phyloP scores from a whole-genome alignment of 1,284 basidiomycete genomes.

The Malassezia equina region DNA sequence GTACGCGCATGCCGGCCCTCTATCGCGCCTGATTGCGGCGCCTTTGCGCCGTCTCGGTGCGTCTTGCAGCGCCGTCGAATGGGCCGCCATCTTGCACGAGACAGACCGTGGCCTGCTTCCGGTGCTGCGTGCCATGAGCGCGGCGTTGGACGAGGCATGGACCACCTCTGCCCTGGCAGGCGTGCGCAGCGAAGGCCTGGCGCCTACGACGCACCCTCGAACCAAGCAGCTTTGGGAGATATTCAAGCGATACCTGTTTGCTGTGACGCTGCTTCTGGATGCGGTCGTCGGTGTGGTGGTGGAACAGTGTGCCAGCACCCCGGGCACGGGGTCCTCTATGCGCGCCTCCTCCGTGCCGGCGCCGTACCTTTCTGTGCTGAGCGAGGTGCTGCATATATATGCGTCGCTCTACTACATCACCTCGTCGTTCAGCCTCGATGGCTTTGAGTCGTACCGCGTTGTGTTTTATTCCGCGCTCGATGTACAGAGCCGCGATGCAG shows the following conservation, averaged over 20 bases:
- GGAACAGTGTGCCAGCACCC: slow-evolving; percentile 34
- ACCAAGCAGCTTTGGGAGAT: slow-evolving; percentile 33
- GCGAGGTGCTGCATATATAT: slow-evolving; percentile 27
- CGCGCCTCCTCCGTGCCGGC: slow-evolving; percentile 31
- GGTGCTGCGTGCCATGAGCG: background rate
- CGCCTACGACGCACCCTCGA: background rate
- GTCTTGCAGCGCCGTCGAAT: background rate
- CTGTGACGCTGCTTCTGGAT: slow-evolving; percentile 42
- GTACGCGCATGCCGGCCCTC: slow-evolving; percentile 30
- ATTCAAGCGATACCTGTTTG: slow-evolving; percentile 41
- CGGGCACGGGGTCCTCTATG: slow-evolving; percentile 13
- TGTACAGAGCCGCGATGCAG: slow-evolving; percentile 35
- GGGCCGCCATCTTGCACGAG: background rate
- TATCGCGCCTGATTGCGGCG: slow-evolving; percentile 32
- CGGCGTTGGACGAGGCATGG: slow-evolving; percentile 5
- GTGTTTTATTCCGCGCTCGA: slow-evolving; percentile 43
- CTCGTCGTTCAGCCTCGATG: slow-evolving; percentile 35
- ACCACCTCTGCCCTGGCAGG: slow-evolving; percentile 5
- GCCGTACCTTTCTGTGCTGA: slow-evolving; percentile 27
- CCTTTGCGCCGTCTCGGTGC: slow-evolving; percentile 18
- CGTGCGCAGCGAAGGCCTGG: background rate
- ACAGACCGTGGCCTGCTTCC: background rate
- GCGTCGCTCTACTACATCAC: slow-evolving; percentile 39
- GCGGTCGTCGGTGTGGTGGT: slow-evolving; percentile 37
- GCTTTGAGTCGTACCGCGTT: slow-evolving; percentile 39